Conservation (phyloP, 352 stramenopile species). For the Globisporangium paddicum region DNA sequence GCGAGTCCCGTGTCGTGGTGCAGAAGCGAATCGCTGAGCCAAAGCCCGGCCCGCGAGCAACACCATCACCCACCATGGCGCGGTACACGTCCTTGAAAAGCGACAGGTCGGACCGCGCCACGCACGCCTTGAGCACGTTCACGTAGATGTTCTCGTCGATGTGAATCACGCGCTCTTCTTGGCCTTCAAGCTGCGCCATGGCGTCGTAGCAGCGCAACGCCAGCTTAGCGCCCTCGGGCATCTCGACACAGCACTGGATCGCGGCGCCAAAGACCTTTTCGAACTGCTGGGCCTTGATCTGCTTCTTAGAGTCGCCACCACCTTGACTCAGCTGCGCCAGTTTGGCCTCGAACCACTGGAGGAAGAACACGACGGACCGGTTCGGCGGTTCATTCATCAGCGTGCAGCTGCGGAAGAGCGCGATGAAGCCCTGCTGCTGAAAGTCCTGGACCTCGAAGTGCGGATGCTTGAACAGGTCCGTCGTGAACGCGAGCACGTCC, state of each 20-base stretch:
- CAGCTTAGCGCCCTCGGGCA: conserved; percentile 27
- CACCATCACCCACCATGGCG: conserved; percentile 38
- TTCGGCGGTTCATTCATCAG: conserved; percentile 3
- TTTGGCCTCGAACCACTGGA: conserved; percentile 33
- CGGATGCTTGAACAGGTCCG: conserved; percentile 29
- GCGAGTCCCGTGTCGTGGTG: conserved; percentile 32
- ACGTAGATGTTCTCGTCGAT: conserved; percentile 81
- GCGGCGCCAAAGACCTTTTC: conserved; percentile 61
- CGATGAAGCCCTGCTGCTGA: conserved; percentile 62
- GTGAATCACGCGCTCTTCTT: conserved; percentile 6
- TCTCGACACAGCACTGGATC: conserved; percentile 56
- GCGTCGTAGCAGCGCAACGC: conserved; percentile 50
- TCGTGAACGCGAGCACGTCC: conserved; percentile 29
- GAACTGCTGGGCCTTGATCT: conserved; percentile 21
- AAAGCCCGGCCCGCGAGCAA: conserved; percentile 57
- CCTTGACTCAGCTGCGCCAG: not conserved
- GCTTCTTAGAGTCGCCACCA: not conserved
- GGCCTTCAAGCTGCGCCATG: conserved; percentile 8
- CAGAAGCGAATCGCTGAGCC: conserved; percentile 68
- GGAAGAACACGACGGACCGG: conserved; percentile 16
- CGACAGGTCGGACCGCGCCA: conserved; percentile 24
- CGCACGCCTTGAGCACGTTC: conserved; percentile 62
- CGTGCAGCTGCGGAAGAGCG: conserved; percentile 41
- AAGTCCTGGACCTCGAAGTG: conserved; percentile 32
- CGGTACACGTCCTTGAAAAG: conserved; percentile 55